Conservation (phyloP, 345 rosid genomes). For the Murraya koenigii region DNA sequence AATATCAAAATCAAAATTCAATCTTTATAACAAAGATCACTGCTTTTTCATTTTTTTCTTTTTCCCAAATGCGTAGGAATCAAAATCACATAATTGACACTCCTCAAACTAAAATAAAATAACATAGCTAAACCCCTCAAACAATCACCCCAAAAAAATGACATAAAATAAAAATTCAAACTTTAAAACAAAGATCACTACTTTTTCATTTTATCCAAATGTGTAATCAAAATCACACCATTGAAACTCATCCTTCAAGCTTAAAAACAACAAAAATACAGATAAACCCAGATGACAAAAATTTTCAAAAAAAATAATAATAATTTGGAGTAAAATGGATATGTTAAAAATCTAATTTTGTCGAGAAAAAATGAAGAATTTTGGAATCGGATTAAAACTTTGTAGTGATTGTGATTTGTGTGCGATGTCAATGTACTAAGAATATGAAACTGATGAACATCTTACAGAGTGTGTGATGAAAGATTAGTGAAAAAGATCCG, state of each 20-base stretch:
- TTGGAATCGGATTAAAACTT: slow-evolving; percentile 7
- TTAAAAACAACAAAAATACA: background rate
- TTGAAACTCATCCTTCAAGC: background rate
- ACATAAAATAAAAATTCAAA: background rate
- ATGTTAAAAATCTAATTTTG: background rate
- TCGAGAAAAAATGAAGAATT: background rate
- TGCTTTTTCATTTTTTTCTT: background rate
- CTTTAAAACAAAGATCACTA: background rate
- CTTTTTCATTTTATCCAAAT: background rate
- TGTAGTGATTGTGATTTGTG: background rate
- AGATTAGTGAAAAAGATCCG: background rate
- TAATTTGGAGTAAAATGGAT: background rate
- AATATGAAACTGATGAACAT: background rate
- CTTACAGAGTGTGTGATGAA: background rate
- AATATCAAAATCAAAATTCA: background rate
- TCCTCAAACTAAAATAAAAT: no score
- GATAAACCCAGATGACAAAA: background rate
- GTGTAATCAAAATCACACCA: background rate
- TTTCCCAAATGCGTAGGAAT: background rate
- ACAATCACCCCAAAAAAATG: background rate
- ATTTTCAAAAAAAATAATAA: background rate
- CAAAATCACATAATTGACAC: background rate
- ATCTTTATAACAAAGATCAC: background rate
- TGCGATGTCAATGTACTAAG: background rate
- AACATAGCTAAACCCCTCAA: background rate